A percentile compares a stretch with the other conserved stretches of the same genome.
Evolutionary conservation across 345 rosid species (phyloP).

Genomic region (Populus pruinosa): DNA sequence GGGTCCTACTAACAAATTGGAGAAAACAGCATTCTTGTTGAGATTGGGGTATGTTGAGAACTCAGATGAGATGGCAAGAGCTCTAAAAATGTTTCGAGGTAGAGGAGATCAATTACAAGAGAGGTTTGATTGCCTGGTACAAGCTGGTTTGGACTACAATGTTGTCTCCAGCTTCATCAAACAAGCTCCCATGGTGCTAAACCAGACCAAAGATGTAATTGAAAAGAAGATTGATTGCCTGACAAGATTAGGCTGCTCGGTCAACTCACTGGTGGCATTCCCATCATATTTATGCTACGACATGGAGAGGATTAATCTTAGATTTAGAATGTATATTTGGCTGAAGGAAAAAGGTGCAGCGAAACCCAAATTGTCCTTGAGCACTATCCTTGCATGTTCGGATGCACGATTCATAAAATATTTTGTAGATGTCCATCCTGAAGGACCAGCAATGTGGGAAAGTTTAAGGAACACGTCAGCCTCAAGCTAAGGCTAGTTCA

Average conservation of each 20-base stretch:
- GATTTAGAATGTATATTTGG: constrained; percentile 27
- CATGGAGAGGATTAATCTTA: constrained; percentile 18
- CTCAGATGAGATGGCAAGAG: constrained; percentile 76
- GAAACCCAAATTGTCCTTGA: constrained; percentile 15
- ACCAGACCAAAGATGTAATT: constrained; percentile 61
- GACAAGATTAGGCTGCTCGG: constrained; percentile 50
- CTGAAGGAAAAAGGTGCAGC: constrained; percentile 20
- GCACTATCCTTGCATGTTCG: constrained; percentile 63
- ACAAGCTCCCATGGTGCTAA: constrained; percentile 66
- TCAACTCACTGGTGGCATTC: constrained; percentile 49
- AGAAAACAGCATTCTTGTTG: constrained; percentile 59
- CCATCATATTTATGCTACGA: constrained; percentile 42
- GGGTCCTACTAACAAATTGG: constrained; percentile 35
- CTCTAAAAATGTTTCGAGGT: constrained; percentile 67
- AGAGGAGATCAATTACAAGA: constrained; percentile 85
- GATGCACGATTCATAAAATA: constrained; percentile 62
- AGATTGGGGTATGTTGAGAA: constrained; percentile 69
- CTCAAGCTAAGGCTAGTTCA: constrained; percentile 20
- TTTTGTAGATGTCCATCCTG: constrained; percentile 70
- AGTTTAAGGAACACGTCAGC: constrained; percentile 44
- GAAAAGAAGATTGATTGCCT: constrained; percentile 64
- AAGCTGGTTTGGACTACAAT: constrained; percentile 61
- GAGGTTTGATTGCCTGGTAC: constrained; percentile 73
- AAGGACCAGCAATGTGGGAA: constrained; percentile 73
- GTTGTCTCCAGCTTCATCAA: constrained; percentile 45